These are phyloP conservation scores for Chaetomium globosum DNA, from an alignment of 2,329 filamentous ascomycete genomes.

Conservation along the genomic window DNA sequence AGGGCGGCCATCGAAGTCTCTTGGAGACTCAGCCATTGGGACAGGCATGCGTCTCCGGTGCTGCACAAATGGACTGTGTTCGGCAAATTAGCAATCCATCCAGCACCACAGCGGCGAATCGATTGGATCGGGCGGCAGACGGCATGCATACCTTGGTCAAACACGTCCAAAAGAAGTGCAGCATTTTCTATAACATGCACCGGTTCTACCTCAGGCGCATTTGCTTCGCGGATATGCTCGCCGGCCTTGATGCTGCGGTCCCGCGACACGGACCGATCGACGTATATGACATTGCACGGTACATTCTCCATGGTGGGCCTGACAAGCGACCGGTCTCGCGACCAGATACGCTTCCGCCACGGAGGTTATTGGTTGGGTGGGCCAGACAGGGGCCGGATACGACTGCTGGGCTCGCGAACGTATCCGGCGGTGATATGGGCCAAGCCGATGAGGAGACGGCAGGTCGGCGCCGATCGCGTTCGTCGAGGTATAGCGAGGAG, in stretches of 20 bases:
- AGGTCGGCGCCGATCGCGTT: constrained; percentile 29
- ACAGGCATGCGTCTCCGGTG: constrained; percentile 56
- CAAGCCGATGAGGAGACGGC: constrained; percentile 27
- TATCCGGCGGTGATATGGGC: constrained; percentile 24
- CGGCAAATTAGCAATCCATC: constrained; percentile 19
- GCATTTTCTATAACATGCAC: constrained; percentile 52
- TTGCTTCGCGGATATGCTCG: constrained; percentile 29
- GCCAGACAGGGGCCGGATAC: constrained; percentile 27
- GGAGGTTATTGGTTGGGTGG: constrained; percentile 25
- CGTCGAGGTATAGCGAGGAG: constrained; percentile 6
- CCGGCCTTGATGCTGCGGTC: constrained; percentile 44
- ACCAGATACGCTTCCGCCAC: constrained; percentile 61
- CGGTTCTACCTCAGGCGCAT: constrained; percentile 40
- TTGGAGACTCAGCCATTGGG: constrained; percentile 56
- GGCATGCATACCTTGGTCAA: constrained; percentile 54
- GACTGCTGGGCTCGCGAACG: constrained; percentile 20
- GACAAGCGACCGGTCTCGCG: constrained; percentile 62
- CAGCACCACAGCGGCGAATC: neutral
- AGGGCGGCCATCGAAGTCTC: constrained; percentile 56
- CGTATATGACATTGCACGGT: constrained; percentile 62
- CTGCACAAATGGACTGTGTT: constrained; percentile 58
- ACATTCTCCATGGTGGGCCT: constrained; percentile 60
- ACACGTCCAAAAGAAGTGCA: constrained; percentile 55
- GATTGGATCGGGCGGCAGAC: neutral
- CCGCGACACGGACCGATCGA: constrained; percentile 56